Conservation (phyloP, 768 basidiomycete species). For the Suillus sp. region DNA sequence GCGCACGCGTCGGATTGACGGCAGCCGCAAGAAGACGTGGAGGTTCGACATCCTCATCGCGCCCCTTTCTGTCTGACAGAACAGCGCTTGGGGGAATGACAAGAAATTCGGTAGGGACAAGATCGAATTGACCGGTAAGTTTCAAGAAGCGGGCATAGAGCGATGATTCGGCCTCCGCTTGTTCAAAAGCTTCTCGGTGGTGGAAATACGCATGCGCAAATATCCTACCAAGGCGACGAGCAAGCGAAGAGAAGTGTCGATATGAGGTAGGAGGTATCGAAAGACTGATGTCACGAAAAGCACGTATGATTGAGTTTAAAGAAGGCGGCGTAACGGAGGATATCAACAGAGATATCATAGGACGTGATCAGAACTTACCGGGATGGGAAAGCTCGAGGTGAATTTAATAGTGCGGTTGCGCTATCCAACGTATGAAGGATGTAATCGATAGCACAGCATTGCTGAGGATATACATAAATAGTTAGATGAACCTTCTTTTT, state of each 20-base stretch:
- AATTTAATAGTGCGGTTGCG: conserved; percentile 89
- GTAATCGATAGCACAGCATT: conserved; percentile 98
- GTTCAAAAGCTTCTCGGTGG: conserved; percentile 88
- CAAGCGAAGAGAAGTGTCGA: conserved; percentile 88
- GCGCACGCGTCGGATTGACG: conserved; percentile 32
- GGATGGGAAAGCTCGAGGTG: conserved; percentile 89
- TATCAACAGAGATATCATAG: conserved; percentile 12
- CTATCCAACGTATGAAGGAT: conserved; percentile 92
- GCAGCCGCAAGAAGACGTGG: conserved; percentile 44
- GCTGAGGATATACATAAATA: conserved; percentile 43
- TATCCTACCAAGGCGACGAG: conserved; percentile 88
- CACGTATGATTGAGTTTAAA: conserved; percentile 8
- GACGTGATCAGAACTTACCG: conserved; percentile 49
- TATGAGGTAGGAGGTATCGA: conserved; percentile 79
- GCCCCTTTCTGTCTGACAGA: conserved; percentile 30
- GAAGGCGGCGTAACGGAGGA: conserved; percentile 22
- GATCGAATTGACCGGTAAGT: conserved; percentile 74
- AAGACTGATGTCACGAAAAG: conserved; percentile 48
- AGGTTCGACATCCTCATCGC: conserved; percentile 38
- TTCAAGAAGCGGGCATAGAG: conserved; percentile 89
- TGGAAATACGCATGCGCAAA: conserved; percentile 97
- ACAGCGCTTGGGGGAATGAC: conserved; percentile 63
- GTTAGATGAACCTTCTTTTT: background rate
- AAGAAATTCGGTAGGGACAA: conserved; percentile 83
- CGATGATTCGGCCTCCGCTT: conserved; percentile 87